These are phyloP conservation scores for Herpetospermum pedunculosum DNA, from an alignment of 306 rosid genomes.

Conservation along the genomic window DNA sequence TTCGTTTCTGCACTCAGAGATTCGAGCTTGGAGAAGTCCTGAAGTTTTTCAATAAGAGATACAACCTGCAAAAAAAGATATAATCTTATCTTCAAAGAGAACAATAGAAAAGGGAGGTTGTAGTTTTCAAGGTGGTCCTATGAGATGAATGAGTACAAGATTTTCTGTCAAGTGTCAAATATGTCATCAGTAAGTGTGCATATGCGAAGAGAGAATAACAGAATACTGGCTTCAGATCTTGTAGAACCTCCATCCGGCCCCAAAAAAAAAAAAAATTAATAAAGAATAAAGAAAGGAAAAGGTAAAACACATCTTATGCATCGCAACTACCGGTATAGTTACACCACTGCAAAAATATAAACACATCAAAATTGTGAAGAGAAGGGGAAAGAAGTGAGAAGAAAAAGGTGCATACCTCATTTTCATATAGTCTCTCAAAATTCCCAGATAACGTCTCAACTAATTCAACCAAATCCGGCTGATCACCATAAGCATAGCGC, in stretches of 20 bases:
- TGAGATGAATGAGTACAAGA: neutral
- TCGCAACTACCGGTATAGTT: neutral
- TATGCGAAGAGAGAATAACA: neutral
- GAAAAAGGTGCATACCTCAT: slow-evolving; percentile 46
- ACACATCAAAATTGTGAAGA: neutral
- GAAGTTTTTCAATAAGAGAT: slow-evolving; percentile 38
- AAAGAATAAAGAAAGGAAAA: too few species aligned
- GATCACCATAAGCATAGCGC: slow-evolving; percentile 74
- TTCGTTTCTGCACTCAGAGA: slow-evolving; percentile 44
- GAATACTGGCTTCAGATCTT: neutral
- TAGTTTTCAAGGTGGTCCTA: neutral
- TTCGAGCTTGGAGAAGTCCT: slow-evolving; percentile 50
- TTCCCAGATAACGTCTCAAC: slow-evolving; percentile 65
- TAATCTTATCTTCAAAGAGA: neutral
- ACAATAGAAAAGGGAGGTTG: neutral
- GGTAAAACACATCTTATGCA: neutral
- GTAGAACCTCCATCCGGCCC: too few species aligned
- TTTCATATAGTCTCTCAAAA: slow-evolving; percentile 57
- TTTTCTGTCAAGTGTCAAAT: neutral
- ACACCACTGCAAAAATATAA: neutral
- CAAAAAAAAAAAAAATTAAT: too few species aligned
- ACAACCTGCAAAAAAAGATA: slow-evolving; percentile 49
- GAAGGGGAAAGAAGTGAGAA: neutral
- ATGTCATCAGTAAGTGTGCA: neutral
- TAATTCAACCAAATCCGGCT: slow-evolving; percentile 76